Conservation (phyloP, 2,329 filamentous ascomycete species). For the Ilyonectria destructans region DNA sequence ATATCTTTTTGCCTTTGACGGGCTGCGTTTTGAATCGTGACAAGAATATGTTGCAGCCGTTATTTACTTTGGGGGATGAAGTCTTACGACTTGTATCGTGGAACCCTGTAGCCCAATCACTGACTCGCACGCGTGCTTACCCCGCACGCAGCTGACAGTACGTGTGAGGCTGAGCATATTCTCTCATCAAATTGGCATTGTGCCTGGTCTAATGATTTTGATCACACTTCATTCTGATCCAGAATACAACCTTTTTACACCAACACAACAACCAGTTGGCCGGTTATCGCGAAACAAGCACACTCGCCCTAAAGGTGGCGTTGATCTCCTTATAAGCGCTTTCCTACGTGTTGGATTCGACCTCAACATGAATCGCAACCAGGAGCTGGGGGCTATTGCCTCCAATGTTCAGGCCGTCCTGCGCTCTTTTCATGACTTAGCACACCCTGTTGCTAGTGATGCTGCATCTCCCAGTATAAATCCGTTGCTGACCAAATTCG, state of each 20-base stretch:
- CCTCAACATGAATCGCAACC: background rate
- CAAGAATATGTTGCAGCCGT: background rate
- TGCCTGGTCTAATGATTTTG: background rate
- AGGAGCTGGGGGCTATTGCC: conserved; percentile 13
- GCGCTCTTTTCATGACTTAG: conserved; percentile 3
- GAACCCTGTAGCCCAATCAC: conserved; percentile 14
- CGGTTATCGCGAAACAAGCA: too few relatives aligned
- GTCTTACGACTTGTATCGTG: conserved; percentile 17
- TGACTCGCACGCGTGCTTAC: background rate
- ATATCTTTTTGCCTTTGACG: accelerated
- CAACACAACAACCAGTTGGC: too few relatives aligned
- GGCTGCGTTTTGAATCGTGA: background rate
- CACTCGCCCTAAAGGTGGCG: too few relatives aligned
- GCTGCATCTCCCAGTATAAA: background rate
- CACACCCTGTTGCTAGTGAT: background rate
- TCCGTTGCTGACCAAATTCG: accelerated
- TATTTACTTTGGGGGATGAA: background rate
- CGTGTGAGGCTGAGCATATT: background rate
- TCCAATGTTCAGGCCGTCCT: conserved; percentile 6
- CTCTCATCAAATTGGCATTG: background rate
- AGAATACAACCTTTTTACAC: too few relatives aligned
- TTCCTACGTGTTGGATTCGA: background rate
- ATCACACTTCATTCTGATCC: too few relatives aligned
- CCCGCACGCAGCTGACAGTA: conserved; percentile 17
- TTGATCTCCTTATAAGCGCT: too few relatives aligned